phyloP scores from a whole-genome alignment of 805 yeast genomes.

The Jamesozyma gamospora region DNA sequence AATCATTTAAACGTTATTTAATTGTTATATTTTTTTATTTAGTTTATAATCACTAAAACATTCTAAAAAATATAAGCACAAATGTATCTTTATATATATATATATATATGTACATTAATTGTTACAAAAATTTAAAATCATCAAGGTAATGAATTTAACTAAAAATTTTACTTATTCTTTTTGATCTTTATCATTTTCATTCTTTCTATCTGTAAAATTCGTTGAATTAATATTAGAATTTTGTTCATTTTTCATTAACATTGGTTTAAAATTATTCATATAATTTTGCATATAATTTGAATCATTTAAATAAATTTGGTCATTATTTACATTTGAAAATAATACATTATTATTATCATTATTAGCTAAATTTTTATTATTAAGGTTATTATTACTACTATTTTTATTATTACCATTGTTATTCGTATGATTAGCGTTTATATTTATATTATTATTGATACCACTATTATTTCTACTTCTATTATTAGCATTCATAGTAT shows the following conservation, averaged over 20 bases:
- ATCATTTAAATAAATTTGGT: background rate
- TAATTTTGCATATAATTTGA: background rate
- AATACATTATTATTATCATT: background rate
- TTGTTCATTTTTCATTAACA: background rate
- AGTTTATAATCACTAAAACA: too few relatives aligned
- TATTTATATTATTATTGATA: background rate
- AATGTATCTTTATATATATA: too few relatives aligned
- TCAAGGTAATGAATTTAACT: too few relatives aligned
- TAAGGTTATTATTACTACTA: constrained; percentile 12
- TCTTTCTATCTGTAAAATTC: too few relatives aligned
- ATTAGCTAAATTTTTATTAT: background rate
- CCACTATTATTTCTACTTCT: background rate
- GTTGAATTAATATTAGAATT: background rate
- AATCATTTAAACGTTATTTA: too few relatives aligned
- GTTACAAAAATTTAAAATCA: too few relatives aligned
- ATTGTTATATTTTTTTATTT: too few relatives aligned
- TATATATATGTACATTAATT: too few relatives aligned
- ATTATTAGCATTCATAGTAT: constrained; percentile 9
- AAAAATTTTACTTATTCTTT: too few relatives aligned
- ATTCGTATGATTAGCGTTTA: constrained; percentile 3
- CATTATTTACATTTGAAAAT: too few relatives aligned
- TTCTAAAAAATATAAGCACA: too few relatives aligned
- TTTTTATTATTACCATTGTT: constrained; percentile 17
- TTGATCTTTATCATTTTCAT: too few relatives aligned
- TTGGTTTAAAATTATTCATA: background rate